Percentiles rank a stretch among this genome's conserved stretches.
Conservation (phyloP, 352 stramenopile species). For the Thalassiosira oceanica region DNA sequence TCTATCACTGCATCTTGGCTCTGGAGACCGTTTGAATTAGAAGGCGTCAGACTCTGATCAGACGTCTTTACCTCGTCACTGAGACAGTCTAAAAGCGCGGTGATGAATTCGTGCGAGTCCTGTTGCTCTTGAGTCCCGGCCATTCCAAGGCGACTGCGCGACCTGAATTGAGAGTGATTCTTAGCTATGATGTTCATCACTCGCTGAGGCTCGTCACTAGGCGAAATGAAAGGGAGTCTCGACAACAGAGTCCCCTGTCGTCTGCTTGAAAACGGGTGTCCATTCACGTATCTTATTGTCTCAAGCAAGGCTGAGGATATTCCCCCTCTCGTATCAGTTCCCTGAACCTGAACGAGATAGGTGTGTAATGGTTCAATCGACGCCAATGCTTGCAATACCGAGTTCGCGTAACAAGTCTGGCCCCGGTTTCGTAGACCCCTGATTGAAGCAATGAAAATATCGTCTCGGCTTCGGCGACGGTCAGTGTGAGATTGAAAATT, state of each 20-base stretch:
- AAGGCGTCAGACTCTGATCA: not conserved
- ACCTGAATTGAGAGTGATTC: conserved; percentile 57
- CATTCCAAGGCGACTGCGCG: conserved; percentile 16
- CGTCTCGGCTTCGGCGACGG: no score
- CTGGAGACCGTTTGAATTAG: not conserved
- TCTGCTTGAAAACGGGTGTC: conserved; percentile 10
- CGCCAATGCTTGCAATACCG: conserved; percentile 76
- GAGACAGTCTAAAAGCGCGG: conserved; percentile 62
- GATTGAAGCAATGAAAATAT: no score
- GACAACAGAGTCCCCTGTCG: not conserved
- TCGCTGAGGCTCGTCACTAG: conserved; percentile 14
- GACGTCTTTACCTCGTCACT: conserved; percentile 7
- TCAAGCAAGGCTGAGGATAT: conserved; percentile 16
- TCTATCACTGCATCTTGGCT: not conserved
- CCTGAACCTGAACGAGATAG: conserved; percentile 57
- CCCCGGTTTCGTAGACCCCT: conserved; percentile 78
- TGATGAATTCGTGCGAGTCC: conserved; percentile 77
- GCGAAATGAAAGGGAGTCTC: no score
- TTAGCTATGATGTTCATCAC: conserved; percentile 46
- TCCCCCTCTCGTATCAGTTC: conserved; percentile 5
- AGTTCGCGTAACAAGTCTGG: conserved; percentile 84
- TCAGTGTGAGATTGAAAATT: no score
- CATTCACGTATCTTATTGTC: conserved; percentile 40
- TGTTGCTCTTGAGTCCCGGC: conserved; percentile 60
- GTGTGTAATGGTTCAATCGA: conserved; percentile 52